A percentile compares a stretch with the other conserved stretches of the same genome.
Conservation (phyloP, 495 filamentous ascomycete species). For the Xeromyces bisporus region DNA sequence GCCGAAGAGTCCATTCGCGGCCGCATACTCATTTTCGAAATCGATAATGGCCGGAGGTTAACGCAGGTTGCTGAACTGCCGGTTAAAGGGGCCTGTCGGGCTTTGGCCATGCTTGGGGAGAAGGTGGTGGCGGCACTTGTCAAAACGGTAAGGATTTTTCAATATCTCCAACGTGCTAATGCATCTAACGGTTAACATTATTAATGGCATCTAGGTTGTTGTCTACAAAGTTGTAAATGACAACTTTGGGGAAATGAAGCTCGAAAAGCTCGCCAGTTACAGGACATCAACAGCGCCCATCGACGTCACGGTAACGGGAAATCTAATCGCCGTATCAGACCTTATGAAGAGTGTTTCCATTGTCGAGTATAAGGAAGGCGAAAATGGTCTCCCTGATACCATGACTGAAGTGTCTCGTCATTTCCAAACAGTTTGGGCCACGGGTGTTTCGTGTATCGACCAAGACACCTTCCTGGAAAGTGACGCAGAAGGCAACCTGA, state of each 20-base stretch:
- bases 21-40: slow-evolving; percentile 68
- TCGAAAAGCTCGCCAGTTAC: slow-evolving; percentile 56
- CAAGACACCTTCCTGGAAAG: slow-evolving; percentile 59
- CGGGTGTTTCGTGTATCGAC: slow-evolving; percentile 55
- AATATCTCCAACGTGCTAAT: background rate
- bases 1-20: slow-evolving; percentile 39
- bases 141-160: slow-evolving; percentile 49
- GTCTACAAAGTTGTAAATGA: slow-evolving; percentile 36
- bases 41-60: slow-evolving; percentile 54
- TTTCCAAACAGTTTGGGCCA: slow-evolving; percentile 64
- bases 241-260: slow-evolving; percentile 26
- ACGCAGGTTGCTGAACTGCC: slow-evolving; percentile 45
- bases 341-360: slow-evolving; percentile 86
- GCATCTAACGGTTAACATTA: slow-evolving; percentile 3
- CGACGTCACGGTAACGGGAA: slow-evolving; percentile 52
- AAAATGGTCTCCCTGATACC: slow-evolving; percentile 24
- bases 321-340: slow-evolving; percentile 69
- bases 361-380: slow-evolving; percentile 42
- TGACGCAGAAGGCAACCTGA: slow-evolving; percentile 75
- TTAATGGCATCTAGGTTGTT: slow-evolving; percentile 35
- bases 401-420: slow-evolving; percentile 65
- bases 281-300: slow-evolving; percentile 73
- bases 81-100: slow-evolving; percentile 62
- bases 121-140: slow-evolving; percentile 72
- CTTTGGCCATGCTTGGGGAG: slow-evolving; percentile 53